Evolutionary conservation across 352 stramenopile genomes (phyloP).

Genomic region (Phytophthora vignae): DNA sequence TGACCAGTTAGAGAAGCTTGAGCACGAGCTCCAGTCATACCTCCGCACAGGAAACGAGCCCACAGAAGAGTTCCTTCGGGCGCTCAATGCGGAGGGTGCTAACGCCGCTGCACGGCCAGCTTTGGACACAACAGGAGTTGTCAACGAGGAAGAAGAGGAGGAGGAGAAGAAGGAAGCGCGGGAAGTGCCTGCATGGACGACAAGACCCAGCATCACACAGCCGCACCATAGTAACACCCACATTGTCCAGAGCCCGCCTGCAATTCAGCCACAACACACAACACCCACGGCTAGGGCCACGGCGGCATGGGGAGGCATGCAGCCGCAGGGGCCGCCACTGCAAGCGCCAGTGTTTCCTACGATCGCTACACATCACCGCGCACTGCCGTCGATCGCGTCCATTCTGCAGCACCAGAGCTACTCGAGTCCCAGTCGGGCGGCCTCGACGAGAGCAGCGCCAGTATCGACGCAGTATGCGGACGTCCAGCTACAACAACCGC

Average conservation of each 20-base stretch:
- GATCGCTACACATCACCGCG: conserved; percentile 36
- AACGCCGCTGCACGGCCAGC: background rate
- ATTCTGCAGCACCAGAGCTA: conserved; percentile 54
- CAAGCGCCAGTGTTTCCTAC: conserved; percentile 26
- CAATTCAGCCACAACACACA: conserved; percentile 1
- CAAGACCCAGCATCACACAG: conserved; percentile 26
- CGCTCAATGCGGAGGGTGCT: conserved; percentile 25
- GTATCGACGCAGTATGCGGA: background rate
- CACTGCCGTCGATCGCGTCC: conserved; percentile 48
- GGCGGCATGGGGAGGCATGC: conserved; percentile 4
- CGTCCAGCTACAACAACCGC: conserved; percentile 14
- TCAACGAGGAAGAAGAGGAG: conserved; percentile 23
- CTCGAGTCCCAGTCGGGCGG: conserved; percentile 41
- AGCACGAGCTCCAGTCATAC: conserved; percentile 54
- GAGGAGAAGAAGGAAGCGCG: conserved; percentile 30
- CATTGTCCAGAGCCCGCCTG: background rate
- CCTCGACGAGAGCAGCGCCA: conserved; percentile 22
- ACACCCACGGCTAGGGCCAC: background rate
- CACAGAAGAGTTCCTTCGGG: conserved; percentile 33
- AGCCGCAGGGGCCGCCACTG: background rate
- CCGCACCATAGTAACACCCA: conserved; percentile 4
- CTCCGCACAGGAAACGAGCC: conserved; percentile 55
- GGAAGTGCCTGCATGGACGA: conserved; percentile 16
- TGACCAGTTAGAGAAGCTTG: conserved; percentile 51
- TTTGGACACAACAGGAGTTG: conserved; percentile 4